Base-by-base conservation (phyloP, 495 filamentous ascomycete genomes). In the Lophiotrema nucula region DNA sequence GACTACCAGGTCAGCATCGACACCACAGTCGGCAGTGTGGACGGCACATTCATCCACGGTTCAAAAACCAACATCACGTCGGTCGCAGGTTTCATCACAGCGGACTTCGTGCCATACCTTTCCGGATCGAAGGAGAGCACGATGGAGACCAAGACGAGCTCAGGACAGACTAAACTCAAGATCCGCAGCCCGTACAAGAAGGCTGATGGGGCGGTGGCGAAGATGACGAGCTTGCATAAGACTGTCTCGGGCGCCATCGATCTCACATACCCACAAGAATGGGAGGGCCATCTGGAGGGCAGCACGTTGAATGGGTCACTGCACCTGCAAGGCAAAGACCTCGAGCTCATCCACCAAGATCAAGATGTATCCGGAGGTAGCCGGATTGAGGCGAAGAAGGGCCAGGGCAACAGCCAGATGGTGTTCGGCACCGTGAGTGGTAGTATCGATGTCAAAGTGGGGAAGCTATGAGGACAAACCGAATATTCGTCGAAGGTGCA, bases 231-330 rank as follows among this genome's bases (percentile, higher is more conserved):
- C 39, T 24, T 27, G 24, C 70, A 73, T 52, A 54, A 56, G 22
- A 57, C 43, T 12, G 46, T 31, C 8, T 64, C 63, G 3, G 70
- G 70, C 3, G 27, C 37, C 1, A 39, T 73, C 5, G 28, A 66
- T 11, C 41, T 73, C 16, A 39, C 37, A n/a, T 72, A 71, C 57
- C 70, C 70, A 21, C 53, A 70, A 25, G 66, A 64, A 41, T 72
- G 70, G 70, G 66, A 70, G 42, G 70, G 70, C 10, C 35, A 42
- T 24, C 27, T 68, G 8, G 43, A 65, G 2, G 65, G 65, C 1
- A 58, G 45, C 2, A 47, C 50, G 21, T 16, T 43, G 5, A 62
- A 35, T 27, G 62, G 65, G 4, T 28, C 16, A 31, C 25, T 68
- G 19, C 47, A 51, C 39, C 43, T 68, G 8, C 21, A 58, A n/a